phyloP scores from a whole-genome alignment of 2,329 filamentous ascomycete species.

The Claviceps monticola region DNA sequence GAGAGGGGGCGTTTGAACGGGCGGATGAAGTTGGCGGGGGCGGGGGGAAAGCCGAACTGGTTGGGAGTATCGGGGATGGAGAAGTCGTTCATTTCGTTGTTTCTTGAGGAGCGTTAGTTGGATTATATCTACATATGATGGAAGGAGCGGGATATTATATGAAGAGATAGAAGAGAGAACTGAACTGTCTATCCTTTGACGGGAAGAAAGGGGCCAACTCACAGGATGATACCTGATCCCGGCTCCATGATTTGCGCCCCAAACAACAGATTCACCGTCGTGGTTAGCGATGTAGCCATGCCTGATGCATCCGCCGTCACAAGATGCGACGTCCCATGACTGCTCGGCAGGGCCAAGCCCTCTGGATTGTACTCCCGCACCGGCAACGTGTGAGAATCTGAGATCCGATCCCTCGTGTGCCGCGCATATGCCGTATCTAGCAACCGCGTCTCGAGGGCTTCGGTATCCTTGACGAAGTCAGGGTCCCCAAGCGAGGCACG shows the following conservation, averaged over 20 bases:
- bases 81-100: constrained; percentile 67
- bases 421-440: constrained; percentile 45
- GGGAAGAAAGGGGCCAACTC: constrained; percentile 5
- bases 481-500: constrained; percentile 76
- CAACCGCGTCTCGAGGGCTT: constrained; percentile 53
- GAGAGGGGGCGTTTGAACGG: constrained; percentile 72
- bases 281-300: constrained; percentile 68
- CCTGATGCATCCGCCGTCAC: constrained; percentile 59
- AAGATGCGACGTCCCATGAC: constrained; percentile 61
- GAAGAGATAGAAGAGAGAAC: not conserved
- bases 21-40: constrained; percentile 66
- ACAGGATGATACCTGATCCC: constrained; percentile 67
- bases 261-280: constrained; percentile 79
- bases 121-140: not conserved
- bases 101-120: constrained; percentile 18
- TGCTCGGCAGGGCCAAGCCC: constrained; percentile 51
- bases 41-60: constrained; percentile 74
- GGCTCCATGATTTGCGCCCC: constrained; percentile 69
- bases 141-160: not conserved
- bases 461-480: constrained; percentile 50
- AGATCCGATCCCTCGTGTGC: constrained; percentile 51
- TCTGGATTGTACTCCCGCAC: constrained; percentile 60
- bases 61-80: constrained; percentile 66
- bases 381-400: constrained; percentile 57
- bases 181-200: not conserved